A percentile compares a stretch with the other conserved stretches of the same genome.
These are phyloP conservation scores for Pseudoneurospora amorphoporcata DNA, from an alignment of 495 filamentous ascomycete species.

Conservation along the genomic window DNA sequence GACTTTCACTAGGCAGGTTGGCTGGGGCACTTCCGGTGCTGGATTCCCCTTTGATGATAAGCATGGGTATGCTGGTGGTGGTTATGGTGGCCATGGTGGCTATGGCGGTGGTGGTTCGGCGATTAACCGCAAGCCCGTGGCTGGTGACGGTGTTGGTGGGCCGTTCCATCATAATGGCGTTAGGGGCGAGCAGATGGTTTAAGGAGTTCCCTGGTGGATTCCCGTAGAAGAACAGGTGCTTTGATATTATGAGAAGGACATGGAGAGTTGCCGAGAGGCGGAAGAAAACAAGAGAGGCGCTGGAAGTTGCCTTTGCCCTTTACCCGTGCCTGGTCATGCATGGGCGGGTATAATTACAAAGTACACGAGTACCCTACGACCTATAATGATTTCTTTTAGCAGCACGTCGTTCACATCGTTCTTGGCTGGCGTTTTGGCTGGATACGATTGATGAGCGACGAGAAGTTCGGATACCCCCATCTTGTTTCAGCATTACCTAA, in stretches of 20 bases:
- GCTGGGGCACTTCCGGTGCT: constrained; percentile 29
- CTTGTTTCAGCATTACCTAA: not conserved
- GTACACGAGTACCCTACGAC: not conserved
- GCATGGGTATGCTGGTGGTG: constrained; percentile 3
- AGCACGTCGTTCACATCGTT: not conserved
- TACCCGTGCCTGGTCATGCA: not conserved
- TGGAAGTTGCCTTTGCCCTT: not conserved
- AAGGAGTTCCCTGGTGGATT: not conserved
- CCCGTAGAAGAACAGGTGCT: not conserved
- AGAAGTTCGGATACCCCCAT: not conserved
- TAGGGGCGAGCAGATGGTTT: not conserved
- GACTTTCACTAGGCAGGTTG: constrained; percentile 33
- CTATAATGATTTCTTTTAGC: not conserved
- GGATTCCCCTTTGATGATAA: constrained; percentile 3
- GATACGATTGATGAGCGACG: not conserved
- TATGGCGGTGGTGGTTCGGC: not conserved
- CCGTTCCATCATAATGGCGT: not conserved
- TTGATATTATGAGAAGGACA: not conserved
- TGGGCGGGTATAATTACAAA: not conserved
- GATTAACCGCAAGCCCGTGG: not conserved
- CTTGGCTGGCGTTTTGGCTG: not conserved
- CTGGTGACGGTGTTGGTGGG: not conserved
- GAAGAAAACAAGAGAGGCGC: not conserved
- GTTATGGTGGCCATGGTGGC: not conserved
- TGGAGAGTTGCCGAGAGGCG: not conserved